Conservation (phyloP, 257 asterid genomes). For the Solanum tacnaense region DNA sequence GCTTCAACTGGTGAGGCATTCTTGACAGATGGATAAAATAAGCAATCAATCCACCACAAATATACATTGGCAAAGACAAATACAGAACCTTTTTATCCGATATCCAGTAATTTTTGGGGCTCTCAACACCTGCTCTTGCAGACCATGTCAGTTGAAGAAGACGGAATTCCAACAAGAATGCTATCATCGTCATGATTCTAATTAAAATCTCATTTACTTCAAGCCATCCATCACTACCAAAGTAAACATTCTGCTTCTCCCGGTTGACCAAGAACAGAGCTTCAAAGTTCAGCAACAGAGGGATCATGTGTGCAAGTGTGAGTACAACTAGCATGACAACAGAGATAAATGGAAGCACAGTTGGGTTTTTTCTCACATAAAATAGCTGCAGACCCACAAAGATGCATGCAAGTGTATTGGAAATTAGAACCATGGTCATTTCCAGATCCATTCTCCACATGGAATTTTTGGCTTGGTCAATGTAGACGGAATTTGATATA, state of each 20-base stretch:
- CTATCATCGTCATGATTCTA: slow-evolving; percentile 80
- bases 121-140: slow-evolving; percentile 41
- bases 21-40: slow-evolving; percentile 47
- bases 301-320: slow-evolving; percentile 68
- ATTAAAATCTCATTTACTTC: slow-evolving; percentile 81
- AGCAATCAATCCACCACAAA: slow-evolving; percentile 59
- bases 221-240: slow-evolving; percentile 69
- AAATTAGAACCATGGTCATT: slow-evolving; percentile 68
- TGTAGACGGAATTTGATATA: slow-evolving; percentile 44
- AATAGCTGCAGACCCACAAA: slow-evolving; percentile 64
- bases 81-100: slow-evolving; percentile 66
- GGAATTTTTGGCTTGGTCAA: slow-evolving; percentile 59
- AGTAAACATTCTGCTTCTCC: slow-evolving; percentile 40
- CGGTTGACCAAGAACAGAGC: slow-evolving; percentile 48
- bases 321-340: slow-evolving; percentile 53
- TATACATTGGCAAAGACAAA: slow-evolving; percentile 55
- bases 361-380: slow-evolving; percentile 48
- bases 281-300: slow-evolving; percentile 74
- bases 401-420: slow-evolving; percentile 63
- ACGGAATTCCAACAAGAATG: slow-evolving; percentile 70
- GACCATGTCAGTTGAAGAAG: slow-evolving; percentile 80
- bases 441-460: slow-evolving; percentile 89
- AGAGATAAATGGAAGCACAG: slow-evolving; percentile 54
- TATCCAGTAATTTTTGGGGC: slow-evolving; percentile 32
- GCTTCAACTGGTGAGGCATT: slow-evolving; percentile 20